Evolutionary conservation across 2,329 filamentous ascomycete species (phyloP), one percentile per base, ranked within the genome.

Genomic region (Huntiella omanensis): DNA sequence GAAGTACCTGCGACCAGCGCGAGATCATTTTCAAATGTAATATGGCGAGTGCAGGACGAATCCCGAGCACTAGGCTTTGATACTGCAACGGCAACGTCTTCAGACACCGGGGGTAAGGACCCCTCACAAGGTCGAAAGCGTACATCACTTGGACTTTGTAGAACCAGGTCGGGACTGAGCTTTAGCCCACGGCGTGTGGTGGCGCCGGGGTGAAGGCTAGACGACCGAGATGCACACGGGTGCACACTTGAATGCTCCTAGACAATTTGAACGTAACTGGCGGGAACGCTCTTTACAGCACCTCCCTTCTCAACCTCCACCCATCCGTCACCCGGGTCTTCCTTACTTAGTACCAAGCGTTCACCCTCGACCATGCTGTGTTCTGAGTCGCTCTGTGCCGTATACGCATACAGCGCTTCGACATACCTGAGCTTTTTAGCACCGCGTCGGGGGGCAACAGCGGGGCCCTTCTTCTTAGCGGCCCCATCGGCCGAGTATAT

Each of bases 361-460:
- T 98, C 91, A 1, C 91, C 91, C 61, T 93, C 88, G 1, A 60
- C 60, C 84, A 98, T 98, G 56, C 71, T 85, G 61, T 88, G 86
- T 63, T 98, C 91, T 5, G 76, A 73, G 4, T 92, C 84, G 53
- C 77, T 86, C 55, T 85, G 79, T 13, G 88, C 85, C 44, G 78
- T 70, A 60, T 98, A 98, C 43, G 91, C 84, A 60, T 96, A 98
- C 55, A 96, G 54, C 1, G 91, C 91, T 59, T 94, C 83, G 1
- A 92, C 88, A 55, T 96, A 93, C 57, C 81, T 84, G 33, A 95
- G 69, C 60, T 93, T 94, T 73, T 94, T 95, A 3, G 86, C 87
- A 11, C 87, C 87, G 7, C 87, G 76, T 54, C 80, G 80, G 3
- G 91, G 91, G 11, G 91, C 91, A 4, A 98, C 91, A 0, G 80